Conservation (phyloP, 176 grass and related monocot species). For the Lolium multiflorum region DNA sequence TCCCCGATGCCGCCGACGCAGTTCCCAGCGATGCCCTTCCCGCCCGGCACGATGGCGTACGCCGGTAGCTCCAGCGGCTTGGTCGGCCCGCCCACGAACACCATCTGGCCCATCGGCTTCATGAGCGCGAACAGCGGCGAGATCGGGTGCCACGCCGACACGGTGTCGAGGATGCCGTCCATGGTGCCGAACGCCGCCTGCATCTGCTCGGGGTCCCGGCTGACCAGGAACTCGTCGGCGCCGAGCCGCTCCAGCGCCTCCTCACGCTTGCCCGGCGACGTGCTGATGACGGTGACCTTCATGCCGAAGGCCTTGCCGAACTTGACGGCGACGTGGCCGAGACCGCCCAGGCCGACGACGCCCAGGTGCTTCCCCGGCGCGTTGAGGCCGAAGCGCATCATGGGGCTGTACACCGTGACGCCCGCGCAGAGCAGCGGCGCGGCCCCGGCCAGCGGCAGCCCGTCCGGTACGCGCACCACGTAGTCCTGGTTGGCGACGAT, state of each 20-base stretch:
- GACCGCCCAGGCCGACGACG: slow-evolving; percentile 70
- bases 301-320: slow-evolving; percentile 78
- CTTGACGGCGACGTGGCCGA: slow-evolving; percentile 76
- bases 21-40: slow-evolving; percentile 64
- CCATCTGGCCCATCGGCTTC: slow-evolving; percentile 66
- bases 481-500: slow-evolving; percentile 55
- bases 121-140: slow-evolving; percentile 52
- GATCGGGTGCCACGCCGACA: slow-evolving; percentile 67
- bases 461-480: slow-evolving; percentile 57
- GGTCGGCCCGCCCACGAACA: slow-evolving; percentile 60
- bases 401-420: slow-evolving; percentile 69
- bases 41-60: slow-evolving; percentile 57
- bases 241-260: slow-evolving; percentile 64
- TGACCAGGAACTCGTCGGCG: slow-evolving; percentile 71
- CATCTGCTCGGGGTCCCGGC: slow-evolving; percentile 57
- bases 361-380: slow-evolving; percentile 66
- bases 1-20: slow-evolving; percentile 61
- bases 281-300: slow-evolving; percentile 79
- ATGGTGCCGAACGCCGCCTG: slow-evolving; percentile 51
- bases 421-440: slow-evolving; percentile 76
- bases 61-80: slow-evolving; percentile 68
- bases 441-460: slow-evolving; percentile 43
- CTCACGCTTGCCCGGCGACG: slow-evolving; percentile 52
- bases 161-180: slow-evolving; percentile 80
- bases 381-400: slow-evolving; percentile 65